A percentile compares a stretch with the other conserved stretches of the same genome.
Conservation (phyloP, 257 asterid species). For the Craterostigma plantagineum region DNA sequence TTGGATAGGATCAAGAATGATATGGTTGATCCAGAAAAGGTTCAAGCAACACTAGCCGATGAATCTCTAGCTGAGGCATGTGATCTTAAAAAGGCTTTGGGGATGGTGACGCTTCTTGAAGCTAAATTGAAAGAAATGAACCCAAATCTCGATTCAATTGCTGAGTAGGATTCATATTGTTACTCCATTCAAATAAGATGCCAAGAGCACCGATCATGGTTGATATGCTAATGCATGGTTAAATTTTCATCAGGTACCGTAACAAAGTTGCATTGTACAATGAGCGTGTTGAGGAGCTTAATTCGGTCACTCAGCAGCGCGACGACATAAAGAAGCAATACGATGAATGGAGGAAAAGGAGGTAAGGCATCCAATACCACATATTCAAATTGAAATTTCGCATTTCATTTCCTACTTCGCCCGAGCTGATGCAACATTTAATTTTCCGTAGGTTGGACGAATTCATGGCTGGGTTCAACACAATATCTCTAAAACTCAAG, state of each 20-base stretch:
- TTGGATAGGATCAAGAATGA: slow-evolving; percentile 71
- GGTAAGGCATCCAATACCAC: slow-evolving; percentile 18
- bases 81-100: slow-evolving; percentile 63
- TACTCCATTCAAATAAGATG: background rate
- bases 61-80: slow-evolving; percentile 33
- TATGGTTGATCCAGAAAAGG: slow-evolving; percentile 73
- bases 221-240: background rate
- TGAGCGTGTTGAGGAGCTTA: slow-evolving; percentile 82
- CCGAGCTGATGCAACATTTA: background rate
- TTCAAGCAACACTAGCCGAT: slow-evolving; percentile 49
- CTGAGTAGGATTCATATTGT: slow-evolving; percentile 46
- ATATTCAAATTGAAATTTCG: slow-evolving; percentile 2
- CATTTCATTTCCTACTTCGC: slow-evolving; percentile 1
- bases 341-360: slow-evolving; percentile 89
- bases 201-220: background rate
- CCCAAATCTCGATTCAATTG: slow-evolving; percentile 88
- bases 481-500: slow-evolving; percentile 82
- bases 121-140: slow-evolving; percentile 91
- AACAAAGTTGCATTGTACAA: slow-evolving; percentile 56
- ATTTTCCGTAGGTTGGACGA: slow-evolving; percentile 68
- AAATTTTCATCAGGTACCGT: slow-evolving; percentile 41
- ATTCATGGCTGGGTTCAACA: slow-evolving; percentile 91
- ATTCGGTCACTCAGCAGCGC: slow-evolving; percentile 62
- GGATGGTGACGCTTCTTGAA: slow-evolving; percentile 75
- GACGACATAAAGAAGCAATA: slow-evolving; percentile 76